A percentile compares a stretch with the other conserved stretches of the same genome.
Conservation (phyloP, 768 basidiomycete species). For the Tricholoma matsutake region DNA sequence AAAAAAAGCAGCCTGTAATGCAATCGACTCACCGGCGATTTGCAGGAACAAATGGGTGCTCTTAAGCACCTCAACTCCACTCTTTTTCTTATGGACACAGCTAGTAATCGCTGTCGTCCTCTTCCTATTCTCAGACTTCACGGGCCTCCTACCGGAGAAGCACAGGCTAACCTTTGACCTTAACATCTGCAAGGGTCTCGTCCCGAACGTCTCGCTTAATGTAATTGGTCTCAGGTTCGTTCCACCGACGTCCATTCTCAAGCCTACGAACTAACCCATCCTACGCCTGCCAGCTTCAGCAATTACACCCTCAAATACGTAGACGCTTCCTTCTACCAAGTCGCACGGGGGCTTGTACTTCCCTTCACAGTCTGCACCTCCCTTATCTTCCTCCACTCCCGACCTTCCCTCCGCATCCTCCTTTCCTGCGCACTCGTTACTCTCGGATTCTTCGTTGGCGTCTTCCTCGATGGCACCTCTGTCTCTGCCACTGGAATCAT, state of each 20-base stretch:
- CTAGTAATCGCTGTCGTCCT: constrained; percentile 76
- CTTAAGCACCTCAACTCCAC: constrained; percentile 64
- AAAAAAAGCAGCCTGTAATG: neutral
- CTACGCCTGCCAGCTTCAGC: constrained; percentile 56
- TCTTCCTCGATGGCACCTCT: constrained; percentile 70
- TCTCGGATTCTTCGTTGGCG: constrained; percentile 86
- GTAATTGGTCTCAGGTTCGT: constrained; percentile 78
- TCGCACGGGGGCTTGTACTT: constrained; percentile 90
- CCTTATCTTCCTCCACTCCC: constrained; percentile 67
- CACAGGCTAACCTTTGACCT: constrained; percentile 56
- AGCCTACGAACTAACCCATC: neutral
- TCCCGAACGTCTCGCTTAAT: constrained; percentile 73
- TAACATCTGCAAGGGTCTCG: constrained; percentile 67
- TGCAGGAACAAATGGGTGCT: constrained; percentile 90
- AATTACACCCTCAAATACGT: constrained; percentile 93
- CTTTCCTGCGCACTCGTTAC: constrained; percentile 80
- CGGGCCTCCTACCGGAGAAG: constrained; percentile 60
- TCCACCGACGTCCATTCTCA: neutral
- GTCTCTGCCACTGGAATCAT: constrained; percentile 62
- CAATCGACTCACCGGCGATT: neutral
- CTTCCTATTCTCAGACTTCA: constrained; percentile 59
- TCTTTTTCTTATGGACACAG: constrained; percentile 86
- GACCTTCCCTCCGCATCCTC: constrained; percentile 75
- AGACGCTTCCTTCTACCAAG: constrained; percentile 93
- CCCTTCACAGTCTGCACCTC: constrained; percentile 94